Conservation (phyloP, 306 rosid species). For the Trifolium fragiferum region DNA sequence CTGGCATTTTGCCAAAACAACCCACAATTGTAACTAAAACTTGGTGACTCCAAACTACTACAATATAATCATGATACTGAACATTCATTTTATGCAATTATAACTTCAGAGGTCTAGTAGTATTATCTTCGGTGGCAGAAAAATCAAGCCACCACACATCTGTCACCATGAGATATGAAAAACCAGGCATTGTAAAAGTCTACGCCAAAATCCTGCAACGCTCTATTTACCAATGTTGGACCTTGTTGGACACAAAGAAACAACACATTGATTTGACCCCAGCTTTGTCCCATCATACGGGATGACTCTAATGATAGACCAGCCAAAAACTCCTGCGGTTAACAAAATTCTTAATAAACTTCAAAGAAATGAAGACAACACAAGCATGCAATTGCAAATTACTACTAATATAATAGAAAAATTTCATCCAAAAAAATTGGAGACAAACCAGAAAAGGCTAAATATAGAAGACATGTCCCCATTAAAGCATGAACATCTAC, state of each 20-base stretch:
- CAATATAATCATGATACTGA: constrained; percentile 41
- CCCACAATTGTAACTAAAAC: constrained; percentile 32
- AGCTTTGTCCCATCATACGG: constrained; percentile 39
- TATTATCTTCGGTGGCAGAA: constrained; percentile 47
- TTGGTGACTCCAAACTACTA: constrained; percentile 43
- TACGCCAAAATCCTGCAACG: constrained; percentile 45
- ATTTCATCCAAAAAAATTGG: neutral
- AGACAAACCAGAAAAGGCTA: constrained; percentile 31
- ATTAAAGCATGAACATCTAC: constrained; percentile 53
- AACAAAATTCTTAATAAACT: constrained; percentile 19
- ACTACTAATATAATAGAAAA: neutral
- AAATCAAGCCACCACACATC: constrained; percentile 45
- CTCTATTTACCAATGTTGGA: constrained; percentile 48
- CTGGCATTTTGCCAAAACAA: constrained; percentile 54
- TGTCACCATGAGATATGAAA: constrained; percentile 42
- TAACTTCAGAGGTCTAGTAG: constrained; percentile 42
- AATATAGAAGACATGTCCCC: constrained; percentile 27
- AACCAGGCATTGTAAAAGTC: constrained; percentile 53
- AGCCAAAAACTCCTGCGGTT: constrained; percentile 50
- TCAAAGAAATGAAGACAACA: constrained; percentile 10
- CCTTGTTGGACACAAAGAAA: constrained; percentile 47
- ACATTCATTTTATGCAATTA: constrained; percentile 44
- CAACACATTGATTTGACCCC: constrained; percentile 49
- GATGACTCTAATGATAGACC: constrained; percentile 36
- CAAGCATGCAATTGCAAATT: constrained; percentile 31